Evolutionary conservation across 1,284 basidiomycete genomes (phyloP).

Genomic region (Apiotrichum laibachii): DNA sequence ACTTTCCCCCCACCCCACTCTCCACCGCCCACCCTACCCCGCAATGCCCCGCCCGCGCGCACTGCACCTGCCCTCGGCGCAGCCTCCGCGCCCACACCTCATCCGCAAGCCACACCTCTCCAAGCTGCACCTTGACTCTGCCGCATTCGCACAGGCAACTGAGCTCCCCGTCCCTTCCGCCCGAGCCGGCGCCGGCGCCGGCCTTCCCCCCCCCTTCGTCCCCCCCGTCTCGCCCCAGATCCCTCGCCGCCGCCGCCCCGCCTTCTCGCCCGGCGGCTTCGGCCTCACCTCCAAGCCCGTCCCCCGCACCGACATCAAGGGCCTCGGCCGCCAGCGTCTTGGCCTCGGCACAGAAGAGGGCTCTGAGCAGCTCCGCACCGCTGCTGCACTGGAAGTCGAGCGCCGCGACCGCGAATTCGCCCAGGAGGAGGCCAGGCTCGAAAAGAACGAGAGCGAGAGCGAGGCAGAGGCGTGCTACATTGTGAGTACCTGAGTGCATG

Average conservation of each 20-base stretch:
- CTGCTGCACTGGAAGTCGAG: slow-evolving; percentile 24
- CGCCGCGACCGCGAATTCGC: slow-evolving; percentile 27
- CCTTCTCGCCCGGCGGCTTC: slow-evolving; percentile 49
- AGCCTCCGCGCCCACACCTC: slow-evolving; percentile 9
- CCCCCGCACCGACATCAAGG: slow-evolving; percentile 14
- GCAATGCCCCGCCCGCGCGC: slow-evolving; percentile 16
- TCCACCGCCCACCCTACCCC: background rate
- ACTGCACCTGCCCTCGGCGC: slow-evolving; percentile 19
- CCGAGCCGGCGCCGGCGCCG: background rate
- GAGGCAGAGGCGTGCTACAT: slow-evolving; percentile 52
- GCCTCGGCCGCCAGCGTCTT: slow-evolving; percentile 1
- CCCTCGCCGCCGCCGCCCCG: slow-evolving; percentile 42
- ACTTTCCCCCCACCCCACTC: background rate
- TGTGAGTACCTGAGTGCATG: slow-evolving; percentile 28
- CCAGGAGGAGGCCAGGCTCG: slow-evolving; percentile 26
- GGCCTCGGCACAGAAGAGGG: slow-evolving; percentile 3
- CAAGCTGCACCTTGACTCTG: slow-evolving; percentile 23
- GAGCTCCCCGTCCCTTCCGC: slow-evolving; percentile 10
- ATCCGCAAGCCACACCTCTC: slow-evolving; percentile 25
- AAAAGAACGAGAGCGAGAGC: slow-evolving; percentile 30
- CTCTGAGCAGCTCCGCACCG: slow-evolving; percentile 1
- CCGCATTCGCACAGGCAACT: slow-evolving; percentile 15
- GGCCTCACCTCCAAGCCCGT: slow-evolving; percentile 35
- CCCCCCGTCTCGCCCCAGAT: slow-evolving; percentile 40
- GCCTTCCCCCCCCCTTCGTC: slow-evolving; percentile 13